These are phyloP conservation scores for Rhododendron kiyosumense DNA, from an alignment of 148 eudicot species.

Conservation along the genomic window DNA sequence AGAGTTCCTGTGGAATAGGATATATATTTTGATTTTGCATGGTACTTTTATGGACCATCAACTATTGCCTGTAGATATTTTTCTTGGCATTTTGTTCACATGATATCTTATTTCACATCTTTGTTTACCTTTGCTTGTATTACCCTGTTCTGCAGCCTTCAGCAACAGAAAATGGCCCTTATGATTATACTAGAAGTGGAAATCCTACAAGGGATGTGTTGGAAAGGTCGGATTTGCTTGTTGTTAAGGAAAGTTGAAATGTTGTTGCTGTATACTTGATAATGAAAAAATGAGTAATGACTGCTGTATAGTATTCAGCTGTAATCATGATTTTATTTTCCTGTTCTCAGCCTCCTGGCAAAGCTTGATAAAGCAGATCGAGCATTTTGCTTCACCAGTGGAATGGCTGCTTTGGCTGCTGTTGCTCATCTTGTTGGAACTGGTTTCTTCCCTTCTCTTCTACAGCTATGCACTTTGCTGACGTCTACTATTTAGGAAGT, in stretches of 20 bases:
- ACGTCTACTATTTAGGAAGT: neutral
- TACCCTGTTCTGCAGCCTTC: constrained; percentile 52
- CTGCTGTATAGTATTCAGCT: neutral
- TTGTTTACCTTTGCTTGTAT: neutral
- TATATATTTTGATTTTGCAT: neutral
- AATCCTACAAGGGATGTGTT: constrained; percentile 90
- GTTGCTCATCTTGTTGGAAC: constrained; percentile 84
- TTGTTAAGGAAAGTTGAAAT: neutral
- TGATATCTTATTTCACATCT: neutral
- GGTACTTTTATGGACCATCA: constrained; percentile 3
- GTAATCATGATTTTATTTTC: constrained; percentile 9
- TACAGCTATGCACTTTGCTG: neutral
- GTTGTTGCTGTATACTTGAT: neutral
- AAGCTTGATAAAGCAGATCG: constrained; percentile 92
- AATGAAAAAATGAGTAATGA: neutral
- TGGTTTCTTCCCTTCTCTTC: constrained; percentile 36
- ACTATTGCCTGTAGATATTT: neutral
- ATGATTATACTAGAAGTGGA: constrained; percentile 96
- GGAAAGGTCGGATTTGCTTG: constrained; percentile 50
- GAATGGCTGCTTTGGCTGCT: constrained; percentile 99
- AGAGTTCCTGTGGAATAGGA: neutral
- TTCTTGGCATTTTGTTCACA: neutral
- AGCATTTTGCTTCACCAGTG: constrained; percentile 97
- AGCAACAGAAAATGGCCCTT: constrained; percentile 69
- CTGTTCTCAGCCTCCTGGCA: constrained; percentile 62